A percentile compares a stretch with the other conserved stretches of the same genome.
These are phyloP conservation scores for Neobulgaria alba DNA, from an alignment of 2,329 filamentous ascomycete species.

Conservation along the genomic window DNA sequence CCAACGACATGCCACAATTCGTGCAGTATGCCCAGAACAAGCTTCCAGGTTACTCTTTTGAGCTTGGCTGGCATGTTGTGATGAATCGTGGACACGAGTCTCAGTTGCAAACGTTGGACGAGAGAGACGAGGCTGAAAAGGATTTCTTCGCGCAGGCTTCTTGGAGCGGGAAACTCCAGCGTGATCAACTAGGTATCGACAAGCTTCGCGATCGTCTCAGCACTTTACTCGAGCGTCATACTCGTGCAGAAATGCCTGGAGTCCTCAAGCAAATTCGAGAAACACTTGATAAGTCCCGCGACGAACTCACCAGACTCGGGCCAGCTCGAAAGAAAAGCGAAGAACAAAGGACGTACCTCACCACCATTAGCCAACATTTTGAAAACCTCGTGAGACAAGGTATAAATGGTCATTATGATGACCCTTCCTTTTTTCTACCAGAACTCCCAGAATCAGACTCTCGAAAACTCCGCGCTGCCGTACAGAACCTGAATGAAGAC, in stretches of 20 bases:
- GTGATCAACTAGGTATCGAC: conserved; percentile 27
- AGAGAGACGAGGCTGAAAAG: conserved; percentile 23
- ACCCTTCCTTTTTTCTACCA: conserved; percentile 10
- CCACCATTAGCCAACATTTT: conserved; percentile 11
- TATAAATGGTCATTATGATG: conserved; percentile 14
- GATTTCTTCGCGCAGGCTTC: background rate
- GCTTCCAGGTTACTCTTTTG: conserved; percentile 25
- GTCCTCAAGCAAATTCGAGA: conserved; percentile 20
- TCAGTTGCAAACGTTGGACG: conserved; percentile 13
- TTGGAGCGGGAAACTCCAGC: background rate
- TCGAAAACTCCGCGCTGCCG: conserved; percentile 10
- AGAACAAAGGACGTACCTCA: conserved; percentile 10
- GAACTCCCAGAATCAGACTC: conserved; percentile 2
- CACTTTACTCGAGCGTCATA: conserved; percentile 12
- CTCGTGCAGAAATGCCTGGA: conserved; percentile 10
- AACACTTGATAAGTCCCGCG: conserved; percentile 1
- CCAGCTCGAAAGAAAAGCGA: conserved; percentile 2
- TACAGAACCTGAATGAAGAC: conserved; percentile 13
- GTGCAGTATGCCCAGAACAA: conserved; percentile 32
- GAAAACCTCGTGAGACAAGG: conserved; percentile 11
- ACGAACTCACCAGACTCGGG: conserved; percentile 8
- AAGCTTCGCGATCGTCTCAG: conserved; percentile 39
- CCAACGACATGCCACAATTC: conserved; percentile 29
- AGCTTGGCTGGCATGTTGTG: conserved; percentile 39
- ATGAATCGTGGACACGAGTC: conserved; percentile 32